Percentiles rank a stretch among this genome's conserved stretches.
These are phyloP conservation scores for Amaranthus hypochondriacus DNA, from an alignment of 148 eudicot genomes.

Conservation along the genomic window DNA sequence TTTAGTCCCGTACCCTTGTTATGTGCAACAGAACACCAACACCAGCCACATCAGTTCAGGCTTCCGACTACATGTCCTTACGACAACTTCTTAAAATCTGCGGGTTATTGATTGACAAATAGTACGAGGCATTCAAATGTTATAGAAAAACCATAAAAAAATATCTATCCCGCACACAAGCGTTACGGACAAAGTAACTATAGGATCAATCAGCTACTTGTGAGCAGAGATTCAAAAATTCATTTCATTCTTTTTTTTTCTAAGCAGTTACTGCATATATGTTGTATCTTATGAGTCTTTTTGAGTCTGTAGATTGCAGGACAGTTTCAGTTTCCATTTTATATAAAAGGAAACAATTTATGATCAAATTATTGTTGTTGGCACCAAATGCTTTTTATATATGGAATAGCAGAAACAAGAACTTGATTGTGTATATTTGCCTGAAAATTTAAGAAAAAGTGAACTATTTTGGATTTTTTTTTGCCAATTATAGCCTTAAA, in stretches of 20 bases:
- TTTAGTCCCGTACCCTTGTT: conserved; percentile 19
- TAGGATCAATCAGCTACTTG: conserved; percentile 19
- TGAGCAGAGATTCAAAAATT: conserved; percentile 23
- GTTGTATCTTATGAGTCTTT: conserved; percentile 13
- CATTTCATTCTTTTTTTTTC: conserved; percentile 22
- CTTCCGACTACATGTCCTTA: conserved; percentile 74
- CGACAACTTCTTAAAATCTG: conserved; percentile 76
- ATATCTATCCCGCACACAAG: neutral
- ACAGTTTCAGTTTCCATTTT: neutral
- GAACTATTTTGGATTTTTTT: neutral
- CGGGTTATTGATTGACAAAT: conserved; percentile 43
- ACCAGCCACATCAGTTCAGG: conserved; percentile 44
- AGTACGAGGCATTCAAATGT: neutral
- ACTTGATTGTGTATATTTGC: conserved; percentile 4
- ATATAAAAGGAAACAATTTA: neutral
- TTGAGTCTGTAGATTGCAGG: conserved; percentile 10
- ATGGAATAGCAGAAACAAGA: neutral
- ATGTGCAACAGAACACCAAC: conserved; percentile 49
- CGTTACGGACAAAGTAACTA: conserved; percentile 4
- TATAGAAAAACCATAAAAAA: neutral
- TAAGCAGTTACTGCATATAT: neutral
- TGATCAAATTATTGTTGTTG: neutral
- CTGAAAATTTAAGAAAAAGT: neutral
- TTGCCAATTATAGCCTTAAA: too few relatives aligned
- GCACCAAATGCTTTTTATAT: conserved; percentile 6